Conservation (phyloP, 2,329 filamentous ascomycete genomes). For the Nannizziopsis barbatae region DNA sequence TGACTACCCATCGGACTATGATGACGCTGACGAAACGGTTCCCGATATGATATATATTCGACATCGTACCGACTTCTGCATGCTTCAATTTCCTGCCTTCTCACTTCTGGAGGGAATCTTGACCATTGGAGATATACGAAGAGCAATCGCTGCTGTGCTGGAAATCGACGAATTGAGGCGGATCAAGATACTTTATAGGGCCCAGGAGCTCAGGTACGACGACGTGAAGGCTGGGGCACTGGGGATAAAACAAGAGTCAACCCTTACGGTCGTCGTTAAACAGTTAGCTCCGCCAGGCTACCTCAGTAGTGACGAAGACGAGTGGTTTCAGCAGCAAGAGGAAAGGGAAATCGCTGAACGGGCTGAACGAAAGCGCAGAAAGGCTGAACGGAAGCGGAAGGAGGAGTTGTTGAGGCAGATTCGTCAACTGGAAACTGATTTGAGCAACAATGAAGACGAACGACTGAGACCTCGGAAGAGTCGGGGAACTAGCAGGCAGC, state of each 20-base stretch:
- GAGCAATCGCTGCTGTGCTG: conserved; percentile 30
- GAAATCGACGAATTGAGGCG: conserved; percentile 27
- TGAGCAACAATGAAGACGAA: no score
- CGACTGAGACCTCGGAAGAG: no score
- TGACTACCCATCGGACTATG: neutral
- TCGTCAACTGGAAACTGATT: no score
- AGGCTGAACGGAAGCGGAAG: no score
- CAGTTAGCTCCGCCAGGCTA: conserved; percentile 16
- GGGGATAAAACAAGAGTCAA: conserved; percentile 39
- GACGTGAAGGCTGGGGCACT: conserved; percentile 31
- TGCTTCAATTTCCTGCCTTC: conserved; percentile 37
- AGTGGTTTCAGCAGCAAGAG: conserved; percentile 12
- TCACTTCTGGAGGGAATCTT: conserved; percentile 38
- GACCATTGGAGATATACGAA: conserved; percentile 33
- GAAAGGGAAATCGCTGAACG: no score
- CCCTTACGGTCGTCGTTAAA: conserved; percentile 38
- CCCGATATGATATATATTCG: conserved; percentile 37
- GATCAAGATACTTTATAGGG: conserved; percentile 39
- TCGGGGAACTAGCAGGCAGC: no score
- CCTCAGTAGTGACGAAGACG: conserved; percentile 10
- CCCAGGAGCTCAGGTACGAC: conserved; percentile 35
- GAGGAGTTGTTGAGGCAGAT: no score
- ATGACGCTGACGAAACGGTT: conserved; percentile 22
- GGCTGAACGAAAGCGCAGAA: no score
- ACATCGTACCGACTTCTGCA: conserved; percentile 33